These are phyloP conservation scores for Fusarium phyllophilum DNA, from an alignment of 2,329 filamentous ascomycete species.

Conservation along the genomic window DNA sequence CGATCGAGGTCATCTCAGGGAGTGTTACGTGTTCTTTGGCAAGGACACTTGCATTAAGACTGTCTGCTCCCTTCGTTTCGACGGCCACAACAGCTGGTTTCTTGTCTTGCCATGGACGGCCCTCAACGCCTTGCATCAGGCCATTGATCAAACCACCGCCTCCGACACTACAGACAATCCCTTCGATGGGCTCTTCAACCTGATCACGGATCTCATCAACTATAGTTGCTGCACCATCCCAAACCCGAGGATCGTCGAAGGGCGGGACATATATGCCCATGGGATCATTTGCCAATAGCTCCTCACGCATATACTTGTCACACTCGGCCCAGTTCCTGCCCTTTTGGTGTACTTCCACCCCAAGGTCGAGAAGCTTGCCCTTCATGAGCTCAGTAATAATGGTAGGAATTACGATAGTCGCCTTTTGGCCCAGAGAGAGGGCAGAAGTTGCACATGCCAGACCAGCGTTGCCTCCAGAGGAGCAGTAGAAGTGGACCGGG, in stretches of 20 bases:
- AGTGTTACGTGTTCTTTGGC: conserved; percentile 70
- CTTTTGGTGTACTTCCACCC: conserved; percentile 73
- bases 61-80: conserved; percentile 80
- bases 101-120: conserved; percentile 47
- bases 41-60: conserved; percentile 70
- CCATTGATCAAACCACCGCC: conserved; percentile 85
- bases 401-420: conserved; percentile 79
- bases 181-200: conserved; percentile 65
- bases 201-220: conserved; percentile 61
- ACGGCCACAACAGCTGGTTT: conserved; percentile 72
- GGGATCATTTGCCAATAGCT: conserved; percentile 63
- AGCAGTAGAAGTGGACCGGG: conserved; percentile 78
- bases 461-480: conserved; percentile 85
- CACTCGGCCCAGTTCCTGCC: conserved; percentile 77
- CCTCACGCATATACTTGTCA: conserved; percentile 70
- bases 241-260: conserved; percentile 75
- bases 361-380: conserved; percentile 73
- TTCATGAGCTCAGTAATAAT: conserved; percentile 76
- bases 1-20: conserved; percentile 77
- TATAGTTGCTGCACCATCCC: conserved; percentile 71
- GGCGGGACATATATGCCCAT: conserved; percentile 73
- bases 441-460: conserved; percentile 83
- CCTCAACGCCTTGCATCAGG: conserved; percentile 74
- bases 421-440: conserved; percentile 68
- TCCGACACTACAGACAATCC: conserved; percentile 80